These are phyloP conservation scores for Pseudonectria buxi DNA, from an alignment of 2,329 filamentous ascomycete genomes.

Conservation along the genomic window DNA sequence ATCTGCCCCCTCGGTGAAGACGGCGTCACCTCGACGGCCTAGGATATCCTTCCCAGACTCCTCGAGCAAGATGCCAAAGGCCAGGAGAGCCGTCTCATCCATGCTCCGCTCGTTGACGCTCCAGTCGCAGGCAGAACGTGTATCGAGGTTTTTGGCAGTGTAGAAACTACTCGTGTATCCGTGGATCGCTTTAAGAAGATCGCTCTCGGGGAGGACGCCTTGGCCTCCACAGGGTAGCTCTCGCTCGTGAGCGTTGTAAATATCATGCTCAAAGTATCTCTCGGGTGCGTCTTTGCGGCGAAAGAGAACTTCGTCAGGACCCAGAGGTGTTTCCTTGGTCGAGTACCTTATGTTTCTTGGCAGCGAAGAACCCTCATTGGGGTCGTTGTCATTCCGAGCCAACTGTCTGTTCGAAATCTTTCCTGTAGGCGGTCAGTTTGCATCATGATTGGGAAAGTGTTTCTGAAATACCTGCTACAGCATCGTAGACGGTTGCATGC, in stretches of 20 bases:
- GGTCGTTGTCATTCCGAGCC: constrained; percentile 12
- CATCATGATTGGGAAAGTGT: constrained; percentile 4
- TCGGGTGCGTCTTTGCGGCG: constrained; percentile 55
- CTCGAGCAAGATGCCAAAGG: constrained; percentile 68
- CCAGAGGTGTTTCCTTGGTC: constrained; percentile 32
- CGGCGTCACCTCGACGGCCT: constrained; percentile 60
- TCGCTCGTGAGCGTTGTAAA: constrained; percentile 59
- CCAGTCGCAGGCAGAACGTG: constrained; percentile 13
- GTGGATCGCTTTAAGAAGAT: constrained; percentile 64
- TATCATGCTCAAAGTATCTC: constrained; percentile 63
- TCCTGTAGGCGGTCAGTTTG: constrained; percentile 23
- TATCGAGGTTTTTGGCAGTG: constrained; percentile 30
- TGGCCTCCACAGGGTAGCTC: constrained; percentile 41
- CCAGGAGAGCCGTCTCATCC: constrained; percentile 72
- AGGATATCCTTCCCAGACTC: constrained; percentile 57
- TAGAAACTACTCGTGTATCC: constrained; percentile 63
- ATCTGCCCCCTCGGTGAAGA: constrained; percentile 56
- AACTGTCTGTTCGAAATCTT: constrained; percentile 22
- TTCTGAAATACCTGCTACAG: constrained; percentile 54
- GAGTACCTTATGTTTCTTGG: constrained; percentile 17
- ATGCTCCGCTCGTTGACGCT: constrained; percentile 53
- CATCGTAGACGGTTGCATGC: constrained; percentile 60
- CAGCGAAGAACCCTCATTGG: constrained; percentile 7
- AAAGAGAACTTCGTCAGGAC: constrained; percentile 68
- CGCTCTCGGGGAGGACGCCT: constrained; percentile 56